Evolutionary conservation across 345 rosid species (phyloP).

Genomic region (Corchorus capsularis): DNA sequence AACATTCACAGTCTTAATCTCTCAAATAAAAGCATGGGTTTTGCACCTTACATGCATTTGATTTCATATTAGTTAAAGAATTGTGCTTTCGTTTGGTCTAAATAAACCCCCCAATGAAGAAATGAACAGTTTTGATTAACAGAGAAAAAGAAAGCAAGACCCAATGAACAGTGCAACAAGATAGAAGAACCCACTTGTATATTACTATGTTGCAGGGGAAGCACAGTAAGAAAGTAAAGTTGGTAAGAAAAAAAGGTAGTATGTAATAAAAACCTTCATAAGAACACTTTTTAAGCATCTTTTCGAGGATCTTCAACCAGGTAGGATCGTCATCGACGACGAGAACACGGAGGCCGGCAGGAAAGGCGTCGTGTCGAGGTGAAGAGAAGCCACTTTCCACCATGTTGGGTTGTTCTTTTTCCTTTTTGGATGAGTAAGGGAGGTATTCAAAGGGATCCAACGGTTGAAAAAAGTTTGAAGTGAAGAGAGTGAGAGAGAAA

Average conservation of each 20-base stretch:
- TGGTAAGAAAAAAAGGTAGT: neutral
- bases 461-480: conserved; percentile 15
- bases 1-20: neutral
- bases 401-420: conserved; percentile 16
- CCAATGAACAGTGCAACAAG: neutral
- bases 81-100: conserved; percentile 3
- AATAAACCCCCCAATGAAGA: neutral
- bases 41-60: neutral
- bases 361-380: conserved; percentile 57
- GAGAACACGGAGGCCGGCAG: conserved; percentile 91
- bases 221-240: conserved; percentile 12
- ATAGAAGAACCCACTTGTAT: conserved; percentile 4
- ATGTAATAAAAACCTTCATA: conserved; percentile 62
- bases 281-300: conserved; percentile 95
- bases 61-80: neutral
- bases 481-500: neutral
- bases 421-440: no score
- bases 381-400: conserved; percentile 75
- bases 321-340: conserved; percentile 96
- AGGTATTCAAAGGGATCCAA: neutral
- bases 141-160: neutral
- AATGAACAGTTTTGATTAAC: neutral
- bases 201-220: neutral
- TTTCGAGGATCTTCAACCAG: conserved; percentile 96
- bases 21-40: conserved; percentile 12